Conservation (phyloP, 139 green algal species). For the Micractinium sp. region DNA sequence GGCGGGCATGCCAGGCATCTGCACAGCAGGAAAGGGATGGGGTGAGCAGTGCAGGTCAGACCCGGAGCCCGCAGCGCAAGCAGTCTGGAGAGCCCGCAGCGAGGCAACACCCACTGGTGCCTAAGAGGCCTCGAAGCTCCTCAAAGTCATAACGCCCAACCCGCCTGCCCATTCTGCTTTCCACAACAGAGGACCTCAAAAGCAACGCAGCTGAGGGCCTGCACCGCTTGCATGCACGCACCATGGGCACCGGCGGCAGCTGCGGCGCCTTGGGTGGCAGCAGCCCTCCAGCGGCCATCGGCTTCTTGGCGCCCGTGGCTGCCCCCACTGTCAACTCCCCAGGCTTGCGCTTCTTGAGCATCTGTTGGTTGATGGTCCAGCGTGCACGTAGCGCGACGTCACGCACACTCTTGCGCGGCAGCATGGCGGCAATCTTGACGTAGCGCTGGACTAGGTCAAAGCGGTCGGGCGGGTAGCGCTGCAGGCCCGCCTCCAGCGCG, state of each 20-base stretch:
- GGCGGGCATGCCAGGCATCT: slow-evolving; percentile 23
- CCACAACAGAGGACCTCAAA: no score
- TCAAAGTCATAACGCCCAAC: background rate
- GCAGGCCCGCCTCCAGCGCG: slow-evolving; percentile 59
- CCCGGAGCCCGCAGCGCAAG: no score
- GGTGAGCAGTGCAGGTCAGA: background rate
- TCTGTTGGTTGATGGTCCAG: slow-evolving; percentile 62
- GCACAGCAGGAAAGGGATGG: background rate
- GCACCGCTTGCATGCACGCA: background rate
- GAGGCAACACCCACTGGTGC: no score
- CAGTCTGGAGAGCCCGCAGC: no score
- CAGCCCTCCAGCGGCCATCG: background rate
- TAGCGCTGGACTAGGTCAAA: slow-evolving; percentile 63
- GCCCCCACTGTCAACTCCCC: slow-evolving; percentile 24
- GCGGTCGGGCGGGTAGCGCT: slow-evolving; percentile 51
- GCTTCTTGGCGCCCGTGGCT: slow-evolving; percentile 44
- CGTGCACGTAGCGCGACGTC: slow-evolving; percentile 76
- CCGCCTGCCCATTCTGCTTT: no score
- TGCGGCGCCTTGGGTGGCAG: slow-evolving; percentile 21
- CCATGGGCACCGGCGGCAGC: slow-evolving; percentile 25
- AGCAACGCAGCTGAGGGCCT: background rate
- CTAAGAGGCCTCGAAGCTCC: no score
- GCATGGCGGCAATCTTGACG: slow-evolving; percentile 64
- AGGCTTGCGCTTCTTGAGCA: slow-evolving; percentile 50
- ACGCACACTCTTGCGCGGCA: slow-evolving; percentile 72